Base-by-base conservation (phyloP, 1,139 yeast genomes). In the Lodderomyces parapsilosis region DNA sequence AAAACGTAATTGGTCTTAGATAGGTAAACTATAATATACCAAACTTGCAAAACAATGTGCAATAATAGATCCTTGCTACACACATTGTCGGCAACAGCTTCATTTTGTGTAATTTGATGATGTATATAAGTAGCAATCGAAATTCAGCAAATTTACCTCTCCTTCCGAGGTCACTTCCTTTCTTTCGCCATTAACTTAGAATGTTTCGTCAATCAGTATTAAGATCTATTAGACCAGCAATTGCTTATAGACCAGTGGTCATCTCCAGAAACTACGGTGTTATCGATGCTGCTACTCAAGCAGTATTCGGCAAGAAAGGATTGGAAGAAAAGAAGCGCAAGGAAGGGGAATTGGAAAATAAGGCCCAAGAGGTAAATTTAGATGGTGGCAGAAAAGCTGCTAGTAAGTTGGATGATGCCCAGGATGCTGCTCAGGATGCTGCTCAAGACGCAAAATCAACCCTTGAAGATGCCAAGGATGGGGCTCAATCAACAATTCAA, bases 391-490 rank as follows among this genome's bases (percentile, higher is more conserved):
- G 37, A 32, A 37, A 38, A 15, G 22, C 41, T 3, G 46, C 49
- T 6, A 27, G 22, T 14, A 43, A 38, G 13, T 38, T 44, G 24
- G 34, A 44, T 10, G 48, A 44, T 10, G 45, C 45, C 3, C 39
- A 43, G 34, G 39, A 43, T n/a, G 30, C 36, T 10, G 38, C 43
- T 10, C 39, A 28, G 8, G 34, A 25, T 14, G 46, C 30, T 8
- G 14, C 24, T 6, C 24, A 13, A 8, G 3, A 24, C 3, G 30
- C 20, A 14, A 15, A 17, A 28, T 37, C 38, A 8, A 39, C 18
- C 28, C 27, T 33, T 10, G 39, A 43, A 33, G 62, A 61, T 40
- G 58, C 53, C 13, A 56, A 58, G 27, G 65, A 63, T 38, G 54
- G 51, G 20, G 51, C 50, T n/a, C 43, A 44, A 27, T 47, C 52